phyloP scores from a whole-genome alignment of 2,329 filamentous ascomycete genomes.

The Alternaria consortialis region DNA sequence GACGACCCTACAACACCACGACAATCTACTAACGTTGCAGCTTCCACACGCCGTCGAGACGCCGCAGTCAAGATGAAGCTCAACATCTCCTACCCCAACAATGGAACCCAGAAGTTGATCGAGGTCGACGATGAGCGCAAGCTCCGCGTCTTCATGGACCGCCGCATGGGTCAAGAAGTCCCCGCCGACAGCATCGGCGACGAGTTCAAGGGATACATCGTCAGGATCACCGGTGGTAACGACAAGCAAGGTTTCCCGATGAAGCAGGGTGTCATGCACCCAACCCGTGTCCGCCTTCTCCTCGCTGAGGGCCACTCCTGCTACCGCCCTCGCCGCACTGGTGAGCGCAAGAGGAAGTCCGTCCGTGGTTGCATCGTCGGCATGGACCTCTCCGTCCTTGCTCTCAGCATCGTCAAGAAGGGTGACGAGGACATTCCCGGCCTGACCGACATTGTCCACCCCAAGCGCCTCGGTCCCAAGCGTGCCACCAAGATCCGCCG shows the following conservation, averaged over 20 bases:
- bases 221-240: constrained; percentile 99
- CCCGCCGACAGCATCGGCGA: constrained; percentile 94
- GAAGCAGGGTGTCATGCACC: constrained; percentile 99
- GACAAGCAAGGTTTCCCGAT: constrained; percentile 99
- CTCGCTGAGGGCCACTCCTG: constrained; percentile 97
- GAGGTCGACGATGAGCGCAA: constrained; percentile 99
- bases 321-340: constrained; percentile 97
- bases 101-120: constrained; percentile 99
- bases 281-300: constrained; percentile 97
- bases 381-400: constrained; percentile 93
- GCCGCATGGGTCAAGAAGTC: constrained; percentile 94
- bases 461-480: constrained; percentile 99
- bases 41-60: constrained; percentile 44
- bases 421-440: constrained; percentile 93
- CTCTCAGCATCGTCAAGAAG: constrained; percentile 97
- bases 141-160: constrained; percentile 98
- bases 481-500: constrained; percentile 99
- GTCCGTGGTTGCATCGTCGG: constrained; percentile 99
- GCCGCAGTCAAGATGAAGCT: constrained; percentile 71
- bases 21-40: constrained; percentile 51
- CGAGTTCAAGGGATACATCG: constrained; percentile 99
- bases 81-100: constrained; percentile 91
- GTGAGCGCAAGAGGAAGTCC: constrained; percentile 99
- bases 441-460: constrained; percentile 96
- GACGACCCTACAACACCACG: constrained; percentile 26